Base-by-base conservation (phyloP, 169 alveolate genomes). In the Neospora caninum region DNA sequence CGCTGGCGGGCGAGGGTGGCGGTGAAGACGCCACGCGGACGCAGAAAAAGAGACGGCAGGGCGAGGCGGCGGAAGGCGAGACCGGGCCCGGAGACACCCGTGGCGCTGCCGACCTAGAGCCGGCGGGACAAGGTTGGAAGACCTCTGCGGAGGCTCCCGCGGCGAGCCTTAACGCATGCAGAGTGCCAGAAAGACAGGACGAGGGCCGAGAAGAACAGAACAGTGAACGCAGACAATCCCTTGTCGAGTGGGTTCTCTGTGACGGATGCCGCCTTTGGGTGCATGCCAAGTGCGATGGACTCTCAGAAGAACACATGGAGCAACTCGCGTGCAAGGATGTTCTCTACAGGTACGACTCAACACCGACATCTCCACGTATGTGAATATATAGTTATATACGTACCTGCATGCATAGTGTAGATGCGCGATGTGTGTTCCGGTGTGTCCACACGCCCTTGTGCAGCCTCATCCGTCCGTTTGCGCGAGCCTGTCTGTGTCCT, bases 261-360 rank as follows among this genome's bases (percentile, higher is more conserved):
- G 86, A 43, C 29, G 93, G 93, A 58, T 88, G 93, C 70, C 70
- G 78, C 86, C 86, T 80, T 41, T 88, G 93, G 93, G 78, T 88
- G 7, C 93, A 88, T 69, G 67, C 93, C 73, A 54, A 58, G 13
- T 88, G 93, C 87, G 93, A 88, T 43, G 84, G 84, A 6, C 84
- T 73, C 45, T 73, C 84, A 13, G 84, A 36, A 16, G 49, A 10
- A 13, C 45, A 73, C 42, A 73, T 73, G 49, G 43, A 31, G 27
- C 84, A 10, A 34, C 84, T 73, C 42, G 84, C 84, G 2, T 73
- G 39, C 42, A 22, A 43, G 43, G 84, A 73, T n/a, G 84, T 73
- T n/a, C 84, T 73, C 42, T 73, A 73, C 84, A 73, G 84, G 84
- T 73, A 69, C 38, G 43, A 18, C 42, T 16, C 84, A 36, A 49